These are phyloP conservation scores for Ophiorrhiza pumila DNA, from an alignment of 257 asterid species.

Conservation along the genomic window DNA sequence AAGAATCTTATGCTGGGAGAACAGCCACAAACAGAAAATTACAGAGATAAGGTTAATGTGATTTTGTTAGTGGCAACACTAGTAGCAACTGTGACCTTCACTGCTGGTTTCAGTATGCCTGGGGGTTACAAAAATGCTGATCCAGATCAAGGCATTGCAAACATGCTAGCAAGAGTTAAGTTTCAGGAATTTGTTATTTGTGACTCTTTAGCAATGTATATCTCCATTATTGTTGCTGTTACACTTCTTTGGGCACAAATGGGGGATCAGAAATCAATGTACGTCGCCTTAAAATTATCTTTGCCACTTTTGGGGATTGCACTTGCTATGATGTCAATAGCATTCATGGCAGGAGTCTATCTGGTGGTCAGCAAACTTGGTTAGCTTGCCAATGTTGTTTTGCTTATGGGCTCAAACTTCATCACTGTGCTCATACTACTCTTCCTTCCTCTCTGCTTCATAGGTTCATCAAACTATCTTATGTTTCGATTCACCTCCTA, in stretches of 20 bases:
- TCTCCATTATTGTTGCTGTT: conserved; percentile 41
- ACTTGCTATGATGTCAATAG: conserved; percentile 41
- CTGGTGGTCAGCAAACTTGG: conserved; percentile 44
- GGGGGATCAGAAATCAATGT: conserved; percentile 38
- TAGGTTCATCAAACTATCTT: conserved; percentile 13
- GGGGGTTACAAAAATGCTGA: conserved; percentile 38
- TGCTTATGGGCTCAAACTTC: conserved; percentile 35
- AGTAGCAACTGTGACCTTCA: conserved; percentile 48
- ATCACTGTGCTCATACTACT: conserved; percentile 9
- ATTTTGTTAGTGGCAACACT: conserved; percentile 48
- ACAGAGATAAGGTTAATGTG: conserved; percentile 46
- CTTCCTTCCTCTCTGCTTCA: conserved; percentile 20
- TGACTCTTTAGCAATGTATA: conserved; percentile 47
- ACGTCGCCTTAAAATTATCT: conserved; percentile 33
- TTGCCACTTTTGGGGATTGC: conserved; percentile 44
- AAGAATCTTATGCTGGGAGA: conserved; percentile 20
- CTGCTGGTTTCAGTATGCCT: conserved; percentile 49
- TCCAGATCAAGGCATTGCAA: conserved; percentile 43
- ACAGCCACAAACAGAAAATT: conserved; percentile 34
- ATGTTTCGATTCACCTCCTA: conserved; percentile 31
- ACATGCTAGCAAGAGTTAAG: conserved; percentile 34
- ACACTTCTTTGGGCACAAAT: conserved; percentile 52
- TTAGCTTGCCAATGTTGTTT: conserved; percentile 43
- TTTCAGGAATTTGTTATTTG: conserved; percentile 46
- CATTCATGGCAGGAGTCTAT: conserved; percentile 45